These are phyloP conservation scores for Colletotrichum neosansevieriae DNA, from an alignment of 2,329 filamentous ascomycete genomes.

Conservation along the genomic window DNA sequence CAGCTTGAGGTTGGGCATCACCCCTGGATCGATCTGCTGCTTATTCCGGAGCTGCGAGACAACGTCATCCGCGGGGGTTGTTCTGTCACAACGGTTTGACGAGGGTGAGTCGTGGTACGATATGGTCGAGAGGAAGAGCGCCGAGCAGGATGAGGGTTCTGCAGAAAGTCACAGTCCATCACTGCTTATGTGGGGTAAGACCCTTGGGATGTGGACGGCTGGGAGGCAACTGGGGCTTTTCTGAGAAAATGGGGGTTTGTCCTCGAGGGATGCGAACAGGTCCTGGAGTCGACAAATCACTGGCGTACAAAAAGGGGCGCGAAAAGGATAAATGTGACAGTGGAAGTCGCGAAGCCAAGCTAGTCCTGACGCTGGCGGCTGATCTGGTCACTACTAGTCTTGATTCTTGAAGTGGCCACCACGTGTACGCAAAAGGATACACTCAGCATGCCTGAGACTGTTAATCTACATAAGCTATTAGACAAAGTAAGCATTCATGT, in stretches of 20 bases:
- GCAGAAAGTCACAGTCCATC: not conserved
- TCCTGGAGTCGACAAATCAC: conserved; percentile 37
- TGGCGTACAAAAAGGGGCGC: conserved; percentile 29
- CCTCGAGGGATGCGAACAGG: conserved; percentile 36
- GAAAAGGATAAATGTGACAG: not conserved
- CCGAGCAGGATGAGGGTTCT: not conserved
- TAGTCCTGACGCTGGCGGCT: too few relatives aligned
- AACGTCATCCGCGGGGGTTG: conserved; percentile 41
- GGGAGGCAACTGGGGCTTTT: conserved; percentile 40
- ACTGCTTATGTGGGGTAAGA: not conserved
- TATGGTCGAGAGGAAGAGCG: not conserved
- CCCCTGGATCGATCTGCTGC: conserved; percentile 50
- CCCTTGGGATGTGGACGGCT: conserved; percentile 32
- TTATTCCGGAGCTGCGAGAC: conserved; percentile 45
- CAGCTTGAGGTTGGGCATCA: conserved; percentile 46
- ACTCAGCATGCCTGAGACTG: too few relatives aligned
- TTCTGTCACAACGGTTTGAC: not conserved
- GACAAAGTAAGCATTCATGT: too few relatives aligned
- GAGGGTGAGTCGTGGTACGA: conserved; percentile 16
- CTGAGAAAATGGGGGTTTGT: conserved; percentile 41
- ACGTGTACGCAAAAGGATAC: too few relatives aligned
- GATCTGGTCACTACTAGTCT: too few relatives aligned
- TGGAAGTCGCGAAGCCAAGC: too few relatives aligned
- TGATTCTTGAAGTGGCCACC: too few relatives aligned
- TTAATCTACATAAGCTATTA: too few relatives aligned